Percentiles rank a stretch among this genome's conserved stretches.
phyloP scores from a whole-genome alignment of 1,139 yeast species.

The Debaryomyces nepalensis region DNA sequence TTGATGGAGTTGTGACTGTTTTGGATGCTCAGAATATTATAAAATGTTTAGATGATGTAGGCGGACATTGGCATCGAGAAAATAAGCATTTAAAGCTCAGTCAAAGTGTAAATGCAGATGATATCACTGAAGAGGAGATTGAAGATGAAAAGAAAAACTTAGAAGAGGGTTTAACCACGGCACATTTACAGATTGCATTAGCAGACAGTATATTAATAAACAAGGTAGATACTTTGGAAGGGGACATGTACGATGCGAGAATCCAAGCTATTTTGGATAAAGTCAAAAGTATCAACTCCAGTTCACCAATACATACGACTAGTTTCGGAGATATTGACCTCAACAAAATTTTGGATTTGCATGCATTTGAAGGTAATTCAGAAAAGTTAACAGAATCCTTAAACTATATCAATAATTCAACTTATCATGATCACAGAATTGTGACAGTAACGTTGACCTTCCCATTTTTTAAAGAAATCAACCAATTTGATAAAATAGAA shows the following conservation, averaged over 20 bases:
- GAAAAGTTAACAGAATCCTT: constrained; percentile 34
- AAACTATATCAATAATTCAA: constrained; percentile 19
- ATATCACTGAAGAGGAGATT: constrained; percentile 35
- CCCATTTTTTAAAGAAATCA: constrained; percentile 42
- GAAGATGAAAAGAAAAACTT: constrained; percentile 36
- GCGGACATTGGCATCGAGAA: constrained; percentile 59
- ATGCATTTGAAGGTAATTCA: constrained; percentile 68
- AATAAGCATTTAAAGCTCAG: constrained; percentile 32
- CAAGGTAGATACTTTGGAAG: constrained; percentile 61
- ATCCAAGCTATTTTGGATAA: constrained; percentile 34
- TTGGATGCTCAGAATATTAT: constrained; percentile 76
- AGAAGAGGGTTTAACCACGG: constrained; percentile 69
- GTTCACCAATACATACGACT: constrained; percentile 71
- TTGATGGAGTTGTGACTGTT: constrained; percentile 94
- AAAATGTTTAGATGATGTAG: constrained; percentile 69
- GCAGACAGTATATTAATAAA: constrained; percentile 84
- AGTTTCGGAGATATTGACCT: constrained; percentile 70
- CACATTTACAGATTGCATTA: constrained; percentile 86
- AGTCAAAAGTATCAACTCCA: constrained; percentile 63
- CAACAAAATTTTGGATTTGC: constrained; percentile 69
- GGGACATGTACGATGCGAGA: constrained; percentile 23
- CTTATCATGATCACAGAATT: constrained; percentile 58
- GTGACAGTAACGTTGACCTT: constrained; percentile 64
- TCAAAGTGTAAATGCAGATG: constrained; percentile 28
- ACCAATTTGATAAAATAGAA: constrained; percentile 52